Percentiles rank a stretch among this genome's conserved stretches.
phyloP scores from a whole-genome alignment of 495 filamentous ascomycete genomes.

The Penicillium pulvis region DNA sequence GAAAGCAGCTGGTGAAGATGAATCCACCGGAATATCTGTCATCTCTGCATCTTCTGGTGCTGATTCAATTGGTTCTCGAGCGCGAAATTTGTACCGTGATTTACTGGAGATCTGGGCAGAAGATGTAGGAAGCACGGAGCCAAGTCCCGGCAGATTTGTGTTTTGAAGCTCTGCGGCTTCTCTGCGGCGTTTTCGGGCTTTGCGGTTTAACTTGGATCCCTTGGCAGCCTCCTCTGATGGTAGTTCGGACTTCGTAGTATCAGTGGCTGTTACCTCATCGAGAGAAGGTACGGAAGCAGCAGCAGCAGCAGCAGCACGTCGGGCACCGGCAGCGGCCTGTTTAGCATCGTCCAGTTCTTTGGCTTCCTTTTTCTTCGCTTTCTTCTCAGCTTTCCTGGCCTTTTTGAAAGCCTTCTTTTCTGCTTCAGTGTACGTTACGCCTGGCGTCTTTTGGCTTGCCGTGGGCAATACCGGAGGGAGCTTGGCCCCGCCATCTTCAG shows the following conservation, averaged over 20 bases:
- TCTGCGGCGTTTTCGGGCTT: not conserved
- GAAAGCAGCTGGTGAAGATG: not conserved
- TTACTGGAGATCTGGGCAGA: no score
- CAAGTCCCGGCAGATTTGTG: not conserved
- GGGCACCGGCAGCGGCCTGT: not conserved
- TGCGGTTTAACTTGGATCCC: not conserved
- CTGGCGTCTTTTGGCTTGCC: not conserved
- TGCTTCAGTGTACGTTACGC: not conserved
- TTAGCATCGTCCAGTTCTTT: not conserved
- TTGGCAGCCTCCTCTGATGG: no score
- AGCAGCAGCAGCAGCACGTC: not conserved
- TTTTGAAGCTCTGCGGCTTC: not conserved
- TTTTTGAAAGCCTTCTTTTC: not conserved
- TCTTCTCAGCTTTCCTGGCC: not conserved
- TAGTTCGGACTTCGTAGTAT: no score
- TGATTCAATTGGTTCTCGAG: not conserved
- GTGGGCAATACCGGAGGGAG: conserved; percentile 2
- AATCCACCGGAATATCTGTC: not conserved
- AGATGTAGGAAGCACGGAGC: not conserved
- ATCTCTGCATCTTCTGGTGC: not conserved
- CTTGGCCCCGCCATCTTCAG: conserved; percentile 24
- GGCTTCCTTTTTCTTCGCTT: conserved; percentile 3
- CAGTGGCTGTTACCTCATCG: no score
- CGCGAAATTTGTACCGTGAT: no score
- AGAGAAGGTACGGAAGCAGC: no score